Conservation (phyloP, 257 asterid species). For the Scutellaria minor region DNA sequence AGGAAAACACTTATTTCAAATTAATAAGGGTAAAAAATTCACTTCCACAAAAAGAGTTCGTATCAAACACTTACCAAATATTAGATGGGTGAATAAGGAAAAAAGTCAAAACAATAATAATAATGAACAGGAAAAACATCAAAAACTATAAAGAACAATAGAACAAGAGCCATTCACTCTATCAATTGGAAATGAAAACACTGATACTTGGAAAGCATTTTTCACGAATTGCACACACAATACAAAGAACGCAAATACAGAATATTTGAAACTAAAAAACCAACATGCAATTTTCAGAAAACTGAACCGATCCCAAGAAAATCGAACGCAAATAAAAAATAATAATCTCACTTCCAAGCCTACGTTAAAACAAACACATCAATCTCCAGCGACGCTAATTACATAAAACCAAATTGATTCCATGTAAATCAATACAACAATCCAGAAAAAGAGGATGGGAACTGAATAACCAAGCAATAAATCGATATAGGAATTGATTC, state of each 20-base stretch:
- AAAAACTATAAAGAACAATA: background rate
- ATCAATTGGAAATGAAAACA: conserved; percentile 12
- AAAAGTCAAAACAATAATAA: background rate
- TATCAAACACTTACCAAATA: conserved; percentile 11
- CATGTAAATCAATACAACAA: conserved; percentile 29
- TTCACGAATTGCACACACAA: background rate
- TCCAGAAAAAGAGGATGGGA: conserved; percentile 18
- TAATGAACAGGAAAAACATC: background rate
- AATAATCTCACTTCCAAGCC: conserved; percentile 13
- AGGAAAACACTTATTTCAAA: background rate
- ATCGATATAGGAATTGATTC: conserved; percentile 30
- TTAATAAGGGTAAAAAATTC: background rate
- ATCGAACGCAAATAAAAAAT: conserved; percentile 7
- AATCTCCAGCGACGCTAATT: conserved; percentile 18
- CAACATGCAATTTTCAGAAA: conserved; percentile 39
- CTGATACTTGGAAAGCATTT: background rate
- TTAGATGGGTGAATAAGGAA: background rate
- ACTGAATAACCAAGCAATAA: conserved; percentile 28
- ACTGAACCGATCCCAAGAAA: conserved; percentile 40
- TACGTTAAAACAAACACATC: conserved; percentile 24
- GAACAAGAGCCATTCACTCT: conserved; percentile 1
- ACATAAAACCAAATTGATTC: conserved; percentile 1
- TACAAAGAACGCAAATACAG: conserved; percentile 10
- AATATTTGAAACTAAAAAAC: conserved; percentile 21
- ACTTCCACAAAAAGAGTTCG: background rate